Conservation (phyloP, 768 basidiomycete genomes). For the Macrolepiota albuminosa region DNA sequence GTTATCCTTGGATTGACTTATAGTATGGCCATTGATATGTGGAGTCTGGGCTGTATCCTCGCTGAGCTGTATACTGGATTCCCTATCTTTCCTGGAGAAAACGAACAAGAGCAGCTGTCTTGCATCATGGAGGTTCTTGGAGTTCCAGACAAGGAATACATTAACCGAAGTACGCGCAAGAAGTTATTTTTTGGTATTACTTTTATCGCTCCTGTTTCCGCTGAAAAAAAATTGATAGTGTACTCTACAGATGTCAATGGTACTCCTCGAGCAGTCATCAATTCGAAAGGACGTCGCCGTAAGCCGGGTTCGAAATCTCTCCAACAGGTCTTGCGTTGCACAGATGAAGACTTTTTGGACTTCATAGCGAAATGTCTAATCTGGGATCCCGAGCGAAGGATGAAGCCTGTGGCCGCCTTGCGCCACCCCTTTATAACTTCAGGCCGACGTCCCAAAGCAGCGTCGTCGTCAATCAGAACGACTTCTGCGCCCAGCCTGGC, state of each 20-base stretch:
- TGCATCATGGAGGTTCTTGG: conserved; percentile 99
- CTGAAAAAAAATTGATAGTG: conserved; percentile 4
- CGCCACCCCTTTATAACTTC: conserved; percentile 85
- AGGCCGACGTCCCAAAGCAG: conserved; percentile 50
- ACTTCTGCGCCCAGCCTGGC: conserved; percentile 54
- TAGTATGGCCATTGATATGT: conserved; percentile 99
- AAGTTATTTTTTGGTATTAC: conserved; percentile 89
- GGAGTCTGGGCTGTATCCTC: conserved; percentile 97
- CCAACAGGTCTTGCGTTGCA: conserved; percentile 82
- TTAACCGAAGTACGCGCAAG: conserved; percentile 91
- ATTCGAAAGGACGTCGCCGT: conserved; percentile 92
- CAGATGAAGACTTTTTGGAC: conserved; percentile 94
- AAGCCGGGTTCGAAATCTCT: conserved; percentile 90
- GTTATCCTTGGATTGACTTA: conserved; percentile 99
- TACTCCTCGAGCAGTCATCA: conserved; percentile 88
- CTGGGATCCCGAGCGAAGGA: conserved; percentile 95
- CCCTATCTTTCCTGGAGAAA: conserved; percentile 98
- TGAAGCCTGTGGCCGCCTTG: conserved; percentile 91
- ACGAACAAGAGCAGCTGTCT: conserved; percentile 95
- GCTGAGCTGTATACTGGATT: conserved; percentile 97
- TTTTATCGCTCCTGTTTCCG: conserved; percentile 18
- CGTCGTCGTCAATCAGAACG: conserved; percentile 45
- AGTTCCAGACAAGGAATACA: conserved; percentile 89
- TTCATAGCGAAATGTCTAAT: conserved; percentile 96
- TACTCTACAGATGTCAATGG: conserved; percentile 74